Percentiles rank a stretch among this genome's conserved stretches.
phyloP scores from a whole-genome alignment of 306 rosid genomes.

The Inga oerstediana region DNA sequence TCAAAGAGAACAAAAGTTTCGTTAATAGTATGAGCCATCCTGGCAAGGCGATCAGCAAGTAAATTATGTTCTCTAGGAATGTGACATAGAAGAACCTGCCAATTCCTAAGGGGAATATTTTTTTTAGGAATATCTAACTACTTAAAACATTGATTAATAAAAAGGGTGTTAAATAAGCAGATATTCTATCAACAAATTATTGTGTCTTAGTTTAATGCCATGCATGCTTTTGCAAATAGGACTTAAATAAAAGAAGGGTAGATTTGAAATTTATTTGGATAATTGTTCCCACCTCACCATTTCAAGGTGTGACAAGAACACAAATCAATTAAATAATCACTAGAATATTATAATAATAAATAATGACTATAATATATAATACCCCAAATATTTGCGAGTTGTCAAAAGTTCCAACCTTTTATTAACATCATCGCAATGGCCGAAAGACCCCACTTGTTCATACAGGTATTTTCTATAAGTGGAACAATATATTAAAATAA shows the following conservation, averaged over 20 bases:
- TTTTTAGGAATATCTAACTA: background rate
- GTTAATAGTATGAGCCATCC: too few species aligned
- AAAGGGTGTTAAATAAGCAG: background rate
- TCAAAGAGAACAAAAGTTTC: too few species aligned
- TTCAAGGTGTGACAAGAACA: background rate
- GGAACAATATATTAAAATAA: background rate
- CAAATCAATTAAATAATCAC: constrained; percentile 1
- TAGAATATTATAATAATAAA: background rate
- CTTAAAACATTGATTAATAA: background rate
- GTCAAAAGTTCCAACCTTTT: background rate
- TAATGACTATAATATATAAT: background rate
- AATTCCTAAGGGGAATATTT: background rate
- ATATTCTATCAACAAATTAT: background rate
- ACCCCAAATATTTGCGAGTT: background rate
- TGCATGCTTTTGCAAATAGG: background rate
- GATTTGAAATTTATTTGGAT: background rate
- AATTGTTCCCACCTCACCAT: constrained; percentile 9
- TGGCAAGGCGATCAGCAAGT: too few species aligned
- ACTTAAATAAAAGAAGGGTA: background rate
- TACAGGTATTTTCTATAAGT: background rate
- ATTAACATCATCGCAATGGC: background rate
- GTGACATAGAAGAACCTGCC: too few species aligned
- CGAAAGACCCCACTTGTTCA: background rate
- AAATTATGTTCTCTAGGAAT: too few species aligned
- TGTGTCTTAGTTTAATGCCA: background rate